These are phyloP conservation scores for Paecilomyces variotii DNA, from an alignment of 2,329 filamentous ascomycete species.

Conservation along the genomic window DNA sequence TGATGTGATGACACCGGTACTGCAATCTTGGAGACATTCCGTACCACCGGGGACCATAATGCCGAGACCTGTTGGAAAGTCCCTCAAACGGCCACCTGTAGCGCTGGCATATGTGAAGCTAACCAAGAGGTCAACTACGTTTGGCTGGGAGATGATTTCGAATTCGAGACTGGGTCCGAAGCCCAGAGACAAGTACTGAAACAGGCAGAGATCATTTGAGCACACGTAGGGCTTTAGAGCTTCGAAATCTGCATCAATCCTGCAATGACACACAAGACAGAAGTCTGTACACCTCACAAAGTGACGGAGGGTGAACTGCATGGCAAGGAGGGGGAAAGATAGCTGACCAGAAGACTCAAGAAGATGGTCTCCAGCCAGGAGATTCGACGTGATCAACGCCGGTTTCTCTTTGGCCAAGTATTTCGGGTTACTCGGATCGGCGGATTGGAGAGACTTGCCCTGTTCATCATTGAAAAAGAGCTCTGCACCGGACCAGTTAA, in stretches of 20 bases:
- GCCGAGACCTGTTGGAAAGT: conserved; percentile 51
- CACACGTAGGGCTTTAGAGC: conserved; percentile 61
- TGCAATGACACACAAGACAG: conserved; percentile 75
- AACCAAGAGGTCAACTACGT: conserved; percentile 75
- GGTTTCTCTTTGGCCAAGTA: conserved; percentile 18
- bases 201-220: conserved; percentile 65
- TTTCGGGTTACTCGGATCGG: conserved; percentile 6
- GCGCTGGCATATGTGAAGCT: conserved; percentile 69
- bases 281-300: conserved; percentile 77
- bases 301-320: conserved; percentile 71
- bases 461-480: conserved; percentile 44
- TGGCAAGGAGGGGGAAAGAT: conserved; percentile 52
- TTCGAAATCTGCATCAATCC: conserved; percentile 53
- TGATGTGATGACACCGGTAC: conserved; percentile 4
- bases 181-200: conserved; percentile 80
- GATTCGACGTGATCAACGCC: conserved; percentile 21
- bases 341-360: conserved; percentile 23
- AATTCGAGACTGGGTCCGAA: conserved; percentile 80
- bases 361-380: conserved; percentile 48
- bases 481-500: conserved; percentile 64
- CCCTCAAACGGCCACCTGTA: conserved; percentile 30
- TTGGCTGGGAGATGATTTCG: conserved; percentile 69
- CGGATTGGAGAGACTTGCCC: conserved; percentile 17
- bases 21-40: neutral
- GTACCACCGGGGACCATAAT: conserved; percentile 41